Evolutionary conservation across 768 basidiomycete genomes (phyloP).

Genomic region (Suillus ampliporus): DNA sequence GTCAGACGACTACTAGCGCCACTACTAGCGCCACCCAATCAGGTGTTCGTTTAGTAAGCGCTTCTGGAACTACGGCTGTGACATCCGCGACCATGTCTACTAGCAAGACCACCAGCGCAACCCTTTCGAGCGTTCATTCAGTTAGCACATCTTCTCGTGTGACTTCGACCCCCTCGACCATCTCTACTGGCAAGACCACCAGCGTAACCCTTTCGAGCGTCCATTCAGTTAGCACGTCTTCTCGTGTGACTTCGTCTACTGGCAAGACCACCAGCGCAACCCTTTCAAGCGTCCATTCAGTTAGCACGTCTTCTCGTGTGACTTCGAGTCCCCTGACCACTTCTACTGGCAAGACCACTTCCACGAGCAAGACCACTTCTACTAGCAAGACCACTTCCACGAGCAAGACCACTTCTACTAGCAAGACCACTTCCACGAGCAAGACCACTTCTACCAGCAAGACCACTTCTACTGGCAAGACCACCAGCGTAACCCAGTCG

Average conservation of each 20-base stretch:
- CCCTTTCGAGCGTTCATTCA: background rate
- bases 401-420: no score
- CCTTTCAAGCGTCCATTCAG: background rate
- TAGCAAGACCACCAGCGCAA: background rate
- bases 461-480: no score
- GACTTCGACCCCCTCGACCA: no score
- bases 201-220: background rate
- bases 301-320: background rate
- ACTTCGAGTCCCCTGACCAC: conserved; percentile 6
- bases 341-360: background rate
- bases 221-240: no score
- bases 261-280: background rate
- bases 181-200: background rate
- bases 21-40: conserved; percentile 1
- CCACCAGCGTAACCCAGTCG: no score
- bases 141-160: background rate
- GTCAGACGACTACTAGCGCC: conserved; percentile 7
- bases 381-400: no score
- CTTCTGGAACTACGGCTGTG: background rate
- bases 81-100: background rate
- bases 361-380: no score
- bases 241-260: background rate
- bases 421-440: no score
- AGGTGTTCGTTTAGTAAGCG: background rate
- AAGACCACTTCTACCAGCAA: no score